phyloP scores from a whole-genome alignment of 2,329 filamentous ascomycete genomes.

The Scedosporium aurantiacum region DNA sequence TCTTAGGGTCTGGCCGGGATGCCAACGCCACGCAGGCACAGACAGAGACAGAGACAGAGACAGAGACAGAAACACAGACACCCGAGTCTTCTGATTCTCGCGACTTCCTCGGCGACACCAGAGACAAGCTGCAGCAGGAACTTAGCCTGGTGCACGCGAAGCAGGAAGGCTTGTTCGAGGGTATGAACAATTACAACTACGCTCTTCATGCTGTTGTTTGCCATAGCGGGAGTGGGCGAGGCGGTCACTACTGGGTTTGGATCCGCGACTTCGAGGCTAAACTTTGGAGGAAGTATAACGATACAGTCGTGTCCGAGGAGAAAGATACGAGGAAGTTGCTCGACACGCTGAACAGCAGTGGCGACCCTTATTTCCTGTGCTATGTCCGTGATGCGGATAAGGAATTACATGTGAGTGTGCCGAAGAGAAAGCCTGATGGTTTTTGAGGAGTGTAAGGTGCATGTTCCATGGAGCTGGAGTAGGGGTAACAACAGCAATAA shows the following conservation, averaged over 20 bases:
- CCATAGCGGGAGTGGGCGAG: slow-evolving; percentile 61
- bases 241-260: slow-evolving; percentile 95
- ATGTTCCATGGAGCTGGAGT: too few species aligned
- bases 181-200: slow-evolving; percentile 59
- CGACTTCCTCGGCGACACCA: slow-evolving; percentile 21
- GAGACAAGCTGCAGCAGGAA: slow-evolving; percentile 30
- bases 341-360: slow-evolving; percentile 50
- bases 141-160: slow-evolving; percentile 17
- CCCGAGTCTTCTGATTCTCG: not conserved
- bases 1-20: not conserved
- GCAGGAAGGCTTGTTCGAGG: slow-evolving; percentile 44
- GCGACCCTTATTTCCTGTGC: slow-evolving; percentile 74
- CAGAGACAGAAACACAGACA: not conserved
- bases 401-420: slow-evolving; percentile 38
- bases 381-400: slow-evolving; percentile 64
- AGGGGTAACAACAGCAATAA: too few species aligned
- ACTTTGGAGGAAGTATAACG: slow-evolving; percentile 91
- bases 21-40: not conserved
- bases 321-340: slow-evolving; percentile 60
- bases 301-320: slow-evolving; percentile 47
- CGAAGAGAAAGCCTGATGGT: slow-evolving; percentile 20
- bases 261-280: slow-evolving; percentile 77
- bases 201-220: slow-evolving; percentile 87
- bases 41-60: not conserved
- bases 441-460: not conserved